phyloP scores from a whole-genome alignment of 179 eudicot genomes.

The Heliamphora pulchella region DNA sequence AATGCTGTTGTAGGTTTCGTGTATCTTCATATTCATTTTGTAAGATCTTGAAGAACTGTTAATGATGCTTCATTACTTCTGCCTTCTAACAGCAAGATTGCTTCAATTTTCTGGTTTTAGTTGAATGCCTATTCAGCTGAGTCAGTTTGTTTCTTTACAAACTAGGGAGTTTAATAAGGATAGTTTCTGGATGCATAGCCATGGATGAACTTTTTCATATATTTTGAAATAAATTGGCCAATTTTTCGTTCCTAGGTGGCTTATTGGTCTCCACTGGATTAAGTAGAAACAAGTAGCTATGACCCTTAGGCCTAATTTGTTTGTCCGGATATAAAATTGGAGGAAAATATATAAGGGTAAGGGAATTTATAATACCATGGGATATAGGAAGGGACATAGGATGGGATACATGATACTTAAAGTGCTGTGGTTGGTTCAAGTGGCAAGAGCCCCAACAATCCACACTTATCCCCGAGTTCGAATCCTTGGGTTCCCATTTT shows the following conservation, averaged over 20 bases:
- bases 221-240: background rate
- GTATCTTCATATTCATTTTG: background rate
- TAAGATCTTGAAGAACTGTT: background rate
- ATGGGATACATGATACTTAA: too few species aligned
- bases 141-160: constrained; percentile 1
- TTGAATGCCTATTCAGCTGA: background rate
- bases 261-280: background rate
- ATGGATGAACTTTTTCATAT: background rate
- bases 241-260: background rate
- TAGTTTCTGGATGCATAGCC: background rate
- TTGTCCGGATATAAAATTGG: too few species aligned
- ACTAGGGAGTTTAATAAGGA: background rate
- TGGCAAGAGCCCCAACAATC: too few species aligned
- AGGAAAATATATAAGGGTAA: too few species aligned
- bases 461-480: too few species aligned
- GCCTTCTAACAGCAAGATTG: background rate
- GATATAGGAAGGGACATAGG: too few species aligned
- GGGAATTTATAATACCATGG: too few species aligned
- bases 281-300: background rate
- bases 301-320: too few species aligned
- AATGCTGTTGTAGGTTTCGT: background rate
- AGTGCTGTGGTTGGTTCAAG: too few species aligned
- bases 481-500: too few species aligned
- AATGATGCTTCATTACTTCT: background rate
- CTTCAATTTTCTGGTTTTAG: background rate